These are phyloP conservation scores for Didymella pinodella DNA, from an alignment of 2,329 filamentous ascomycete genomes.

Conservation along the genomic window DNA sequence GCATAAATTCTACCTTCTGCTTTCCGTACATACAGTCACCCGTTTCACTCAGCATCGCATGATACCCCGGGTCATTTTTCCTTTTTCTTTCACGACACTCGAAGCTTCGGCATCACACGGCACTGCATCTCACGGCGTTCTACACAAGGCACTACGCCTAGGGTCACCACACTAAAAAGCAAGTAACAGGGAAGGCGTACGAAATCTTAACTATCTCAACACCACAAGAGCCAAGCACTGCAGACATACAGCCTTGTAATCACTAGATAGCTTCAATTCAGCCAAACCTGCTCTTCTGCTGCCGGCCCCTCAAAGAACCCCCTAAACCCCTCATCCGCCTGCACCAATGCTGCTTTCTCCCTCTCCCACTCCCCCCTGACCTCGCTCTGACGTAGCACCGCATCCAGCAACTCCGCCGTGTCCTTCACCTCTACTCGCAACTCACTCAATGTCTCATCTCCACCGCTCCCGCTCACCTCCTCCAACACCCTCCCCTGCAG, in stretches of 20 bases:
- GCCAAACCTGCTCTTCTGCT: not conserved
- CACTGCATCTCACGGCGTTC: slow-evolving; percentile 10
- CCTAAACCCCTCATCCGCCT: slow-evolving; percentile 12
- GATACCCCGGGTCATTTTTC: slow-evolving; percentile 8
- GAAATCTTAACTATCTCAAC: not conserved
- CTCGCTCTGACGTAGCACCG: slow-evolving; percentile 30
- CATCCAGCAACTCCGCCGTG: slow-evolving; percentile 39
- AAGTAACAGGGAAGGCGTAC: not conserved
- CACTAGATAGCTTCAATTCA: slow-evolving; percentile 8
- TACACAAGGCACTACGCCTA: not conserved
- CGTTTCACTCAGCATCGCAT: slow-evolving; percentile 1
- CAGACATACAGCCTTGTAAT: slow-evolving; percentile 4
- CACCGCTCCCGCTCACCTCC: slow-evolving; percentile 21
- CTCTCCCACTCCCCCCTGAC: slow-evolving; percentile 22
- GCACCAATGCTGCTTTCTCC: slow-evolving; percentile 27
- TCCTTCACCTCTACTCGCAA: slow-evolving; percentile 29
- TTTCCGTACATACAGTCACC: slow-evolving; percentile 3
- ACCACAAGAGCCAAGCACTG: not conserved
- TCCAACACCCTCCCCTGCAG: slow-evolving; percentile 43
- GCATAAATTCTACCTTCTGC: not conserved
- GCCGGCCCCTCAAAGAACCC: slow-evolving; percentile 21
- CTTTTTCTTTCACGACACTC: not conserved
- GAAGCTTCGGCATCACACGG: not conserved
- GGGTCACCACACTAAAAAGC: not conserved
- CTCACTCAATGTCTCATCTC: slow-evolving; percentile 24